Conservation (phyloP, 495 filamentous ascomycete species). For the Neurospora sp. region DNA sequence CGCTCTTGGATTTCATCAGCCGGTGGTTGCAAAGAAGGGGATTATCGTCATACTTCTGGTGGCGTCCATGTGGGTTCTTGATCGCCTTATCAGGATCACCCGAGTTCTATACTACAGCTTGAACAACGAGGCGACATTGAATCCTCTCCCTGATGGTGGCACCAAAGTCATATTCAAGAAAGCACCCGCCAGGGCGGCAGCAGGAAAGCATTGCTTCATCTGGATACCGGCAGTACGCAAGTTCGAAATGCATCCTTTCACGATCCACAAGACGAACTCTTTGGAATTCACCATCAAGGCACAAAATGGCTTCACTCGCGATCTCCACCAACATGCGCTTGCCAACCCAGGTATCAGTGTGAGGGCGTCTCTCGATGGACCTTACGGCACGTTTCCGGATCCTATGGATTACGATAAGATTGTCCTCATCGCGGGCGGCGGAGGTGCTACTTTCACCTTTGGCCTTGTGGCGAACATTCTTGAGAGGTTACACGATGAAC, state of each 20-base stretch:
- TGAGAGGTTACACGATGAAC: slow-evolving; percentile 30
- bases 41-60: slow-evolving; percentile 37
- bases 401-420: slow-evolving; percentile 47
- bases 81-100: slow-evolving; percentile 39
- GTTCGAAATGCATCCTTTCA: slow-evolving; percentile 53
- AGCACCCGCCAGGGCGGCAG: slow-evolving; percentile 29
- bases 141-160: slow-evolving; percentile 45
- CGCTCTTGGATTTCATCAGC: slow-evolving; percentile 44
- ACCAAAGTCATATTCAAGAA: slow-evolving; percentile 46
- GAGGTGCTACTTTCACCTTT: slow-evolving; percentile 49
- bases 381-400: slow-evolving; percentile 48
- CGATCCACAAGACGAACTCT: slow-evolving; percentile 40
- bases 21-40: slow-evolving; percentile 28
- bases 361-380: slow-evolving; percentile 45
- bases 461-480: slow-evolving; percentile 42
- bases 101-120: slow-evolving; percentile 39
- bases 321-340: slow-evolving; percentile 40
- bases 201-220: slow-evolving; percentile 52
- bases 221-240: slow-evolving; percentile 48
- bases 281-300: slow-evolving; percentile 47
- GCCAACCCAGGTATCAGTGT: slow-evolving; percentile 37
- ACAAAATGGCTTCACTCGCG: slow-evolving; percentile 48
- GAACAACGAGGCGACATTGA: slow-evolving; percentile 46
- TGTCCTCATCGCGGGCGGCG: slow-evolving; percentile 49
- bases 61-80: slow-evolving; percentile 39